phyloP scores from a whole-genome alignment of 2,329 filamentous ascomycete genomes.

The Aspergillus japonicus region DNA sequence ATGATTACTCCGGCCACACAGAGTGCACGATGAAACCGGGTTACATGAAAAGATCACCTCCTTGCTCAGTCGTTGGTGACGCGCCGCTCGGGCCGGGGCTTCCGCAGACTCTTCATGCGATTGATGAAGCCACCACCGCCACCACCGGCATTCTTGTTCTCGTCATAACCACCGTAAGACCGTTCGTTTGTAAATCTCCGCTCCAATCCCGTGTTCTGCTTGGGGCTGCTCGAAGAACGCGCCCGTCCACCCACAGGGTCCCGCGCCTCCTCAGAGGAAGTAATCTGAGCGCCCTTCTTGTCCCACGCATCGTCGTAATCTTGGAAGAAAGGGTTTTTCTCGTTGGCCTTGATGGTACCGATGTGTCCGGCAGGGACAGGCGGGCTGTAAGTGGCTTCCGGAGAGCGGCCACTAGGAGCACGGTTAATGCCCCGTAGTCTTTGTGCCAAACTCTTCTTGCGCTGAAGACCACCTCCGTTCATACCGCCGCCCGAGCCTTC shows the following conservation, averaged over 20 bases:
- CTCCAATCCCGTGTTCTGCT: constrained; percentile 55
- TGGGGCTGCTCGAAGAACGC: constrained; percentile 60
- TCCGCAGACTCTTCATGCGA: constrained; percentile 77
- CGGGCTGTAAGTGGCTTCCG: constrained; percentile 45
- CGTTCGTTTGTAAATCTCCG: constrained; percentile 63
- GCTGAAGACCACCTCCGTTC: constrained; percentile 62
- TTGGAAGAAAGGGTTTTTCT: constrained; percentile 76
- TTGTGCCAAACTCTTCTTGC: constrained; percentile 94
- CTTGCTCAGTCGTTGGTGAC: constrained; percentile 31
- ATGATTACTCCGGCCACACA: not conserved
- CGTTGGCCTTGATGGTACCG: constrained; percentile 40
- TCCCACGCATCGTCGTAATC: constrained; percentile 72
- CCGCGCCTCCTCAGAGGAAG: constrained; percentile 49
- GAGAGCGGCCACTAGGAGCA: constrained; percentile 62
- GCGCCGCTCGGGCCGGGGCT: constrained; percentile 45
- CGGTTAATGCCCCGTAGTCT: constrained; percentile 79
- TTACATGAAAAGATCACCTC: not conserved
- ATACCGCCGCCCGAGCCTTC: constrained; percentile 45
- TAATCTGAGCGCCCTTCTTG: constrained; percentile 61
- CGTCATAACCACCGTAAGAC: constrained; percentile 29
- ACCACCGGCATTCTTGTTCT: constrained; percentile 46
- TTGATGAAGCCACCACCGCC: constrained; percentile 61
- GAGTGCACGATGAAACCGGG: not conserved
- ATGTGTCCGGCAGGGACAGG: constrained; percentile 32
- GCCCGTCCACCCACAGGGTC: constrained; percentile 31